phyloP scores from a whole-genome alignment of 2,329 filamentous ascomycete genomes.

The Fonsecaea pugnacius region DNA sequence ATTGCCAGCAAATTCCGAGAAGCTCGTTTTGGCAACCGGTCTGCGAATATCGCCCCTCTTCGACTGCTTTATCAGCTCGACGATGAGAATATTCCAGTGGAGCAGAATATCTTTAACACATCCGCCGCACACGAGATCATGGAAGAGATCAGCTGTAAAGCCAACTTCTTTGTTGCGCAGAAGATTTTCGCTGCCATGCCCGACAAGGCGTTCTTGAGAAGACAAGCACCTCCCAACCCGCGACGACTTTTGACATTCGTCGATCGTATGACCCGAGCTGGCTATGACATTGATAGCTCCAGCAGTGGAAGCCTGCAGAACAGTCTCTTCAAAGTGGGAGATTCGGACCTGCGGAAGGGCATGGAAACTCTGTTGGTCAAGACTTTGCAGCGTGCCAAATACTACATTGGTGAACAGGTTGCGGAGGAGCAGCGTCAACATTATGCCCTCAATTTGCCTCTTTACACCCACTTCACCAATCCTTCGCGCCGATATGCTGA shows the following conservation, averaged over 20 bases:
- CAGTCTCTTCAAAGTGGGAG: conserved; percentile 90
- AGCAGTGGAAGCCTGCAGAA: conserved; percentile 92
- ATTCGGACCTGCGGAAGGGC: conserved; percentile 86
- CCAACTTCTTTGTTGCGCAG: conserved; percentile 86
- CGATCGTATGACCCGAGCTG: conserved; percentile 89
- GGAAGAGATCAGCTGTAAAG: conserved; percentile 92
- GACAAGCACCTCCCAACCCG: conserved; percentile 81
- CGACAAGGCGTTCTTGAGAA: conserved; percentile 88
- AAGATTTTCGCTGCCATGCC: conserved; percentile 78
- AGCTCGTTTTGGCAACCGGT: conserved; percentile 77
- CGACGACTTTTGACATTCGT: conserved; percentile 88
- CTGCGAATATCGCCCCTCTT: conserved; percentile 79
- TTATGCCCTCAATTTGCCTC: conserved; percentile 86
- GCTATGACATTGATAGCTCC: conserved; percentile 84
- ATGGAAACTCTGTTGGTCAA: conserved; percentile 97
- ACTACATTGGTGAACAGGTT: conserved; percentile 82
- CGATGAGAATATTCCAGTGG: conserved; percentile 96
- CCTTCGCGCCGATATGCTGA: conserved; percentile 94
- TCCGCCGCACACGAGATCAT: conserved; percentile 88
- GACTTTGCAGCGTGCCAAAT: conserved; percentile 94
- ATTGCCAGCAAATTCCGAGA: conserved; percentile 91
- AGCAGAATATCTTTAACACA: conserved; percentile 94
- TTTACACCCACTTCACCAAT: conserved; percentile 98
- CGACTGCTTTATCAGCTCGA: conserved; percentile 91
- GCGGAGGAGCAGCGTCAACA: conserved; percentile 79